Conservation (phyloP, 2,329 filamentous ascomycete genomes). For the Sporothrix inflata region DNA sequence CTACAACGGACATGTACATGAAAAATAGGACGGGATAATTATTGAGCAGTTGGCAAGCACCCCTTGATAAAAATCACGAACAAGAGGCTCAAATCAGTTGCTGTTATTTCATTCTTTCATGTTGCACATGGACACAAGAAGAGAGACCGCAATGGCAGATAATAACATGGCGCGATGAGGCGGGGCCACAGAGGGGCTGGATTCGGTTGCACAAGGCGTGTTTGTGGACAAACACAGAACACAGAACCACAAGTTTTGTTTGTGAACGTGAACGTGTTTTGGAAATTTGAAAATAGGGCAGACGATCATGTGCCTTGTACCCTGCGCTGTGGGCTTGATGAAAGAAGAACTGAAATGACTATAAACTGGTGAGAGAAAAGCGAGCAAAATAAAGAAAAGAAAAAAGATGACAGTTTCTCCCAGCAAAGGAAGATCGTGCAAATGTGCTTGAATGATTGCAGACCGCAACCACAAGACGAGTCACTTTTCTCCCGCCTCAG, state of each 20-base stretch:
- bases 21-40: neutral
- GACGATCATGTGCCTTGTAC: neutral
- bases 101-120: neutral
- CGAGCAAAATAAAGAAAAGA: neutral
- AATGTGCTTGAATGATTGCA: neutral
- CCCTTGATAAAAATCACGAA: neutral
- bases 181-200: neutral
- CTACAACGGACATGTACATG: neutral
- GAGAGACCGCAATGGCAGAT: constrained; percentile 10
- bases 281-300: neutral
- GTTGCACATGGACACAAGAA: constrained; percentile 9
- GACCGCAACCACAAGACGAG: neutral
- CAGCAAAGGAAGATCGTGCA: no score
- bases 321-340: neutral
- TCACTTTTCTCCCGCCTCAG: neutral
- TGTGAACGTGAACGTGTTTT: neutral
- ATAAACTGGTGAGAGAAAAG: neutral
- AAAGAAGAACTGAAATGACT: neutral
- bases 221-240: neutral
- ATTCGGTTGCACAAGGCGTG: constrained; percentile 5
- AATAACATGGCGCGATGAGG: neutral
- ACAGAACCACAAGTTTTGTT: neutral
- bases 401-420: no score
- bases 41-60: neutral
- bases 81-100: neutral